Conservation (phyloP, 345 rosid genomes). For the Aquilaria yunnanensis region DNA sequence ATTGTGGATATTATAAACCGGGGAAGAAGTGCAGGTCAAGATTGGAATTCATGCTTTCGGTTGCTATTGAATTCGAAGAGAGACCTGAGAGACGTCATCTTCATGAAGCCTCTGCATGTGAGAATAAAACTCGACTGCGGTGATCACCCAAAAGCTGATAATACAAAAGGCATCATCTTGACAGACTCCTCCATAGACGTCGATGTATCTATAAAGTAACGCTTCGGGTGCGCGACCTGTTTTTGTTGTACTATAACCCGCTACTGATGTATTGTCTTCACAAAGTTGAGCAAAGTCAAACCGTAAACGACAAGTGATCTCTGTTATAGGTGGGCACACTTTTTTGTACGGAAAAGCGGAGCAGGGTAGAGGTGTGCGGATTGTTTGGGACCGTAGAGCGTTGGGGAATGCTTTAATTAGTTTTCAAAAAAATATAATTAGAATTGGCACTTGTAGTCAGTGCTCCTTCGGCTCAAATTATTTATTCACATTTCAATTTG, state of each 20-base stretch:
- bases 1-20: conserved; percentile 47
- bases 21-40: conserved; percentile 24
- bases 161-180: conserved; percentile 49
- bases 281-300: too few species aligned
- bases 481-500: too few species aligned
- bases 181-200: conserved; percentile 43
- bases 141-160: conserved; percentile 69
- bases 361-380: too few species aligned
- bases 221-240: neutral
- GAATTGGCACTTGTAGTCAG: too few species aligned
- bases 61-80: conserved; percentile 42
- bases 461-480: too few species aligned
- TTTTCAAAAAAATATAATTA: too few species aligned
- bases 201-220: conserved; percentile 28
- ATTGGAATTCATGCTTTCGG: conserved; percentile 42
- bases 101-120: conserved; percentile 65
- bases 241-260: neutral
- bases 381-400: too few species aligned
- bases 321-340: too few species aligned
- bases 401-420: too few species aligned
- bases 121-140: conserved; percentile 46
- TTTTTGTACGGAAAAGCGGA: too few species aligned
- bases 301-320: too few species aligned
- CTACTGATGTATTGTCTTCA: neutral
- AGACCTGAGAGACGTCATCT: conserved; percentile 55